These are phyloP conservation scores for Oenanthe sinensis DNA, from an alignment of 129 eudicot genomes.

Conservation along the genomic window DNA sequence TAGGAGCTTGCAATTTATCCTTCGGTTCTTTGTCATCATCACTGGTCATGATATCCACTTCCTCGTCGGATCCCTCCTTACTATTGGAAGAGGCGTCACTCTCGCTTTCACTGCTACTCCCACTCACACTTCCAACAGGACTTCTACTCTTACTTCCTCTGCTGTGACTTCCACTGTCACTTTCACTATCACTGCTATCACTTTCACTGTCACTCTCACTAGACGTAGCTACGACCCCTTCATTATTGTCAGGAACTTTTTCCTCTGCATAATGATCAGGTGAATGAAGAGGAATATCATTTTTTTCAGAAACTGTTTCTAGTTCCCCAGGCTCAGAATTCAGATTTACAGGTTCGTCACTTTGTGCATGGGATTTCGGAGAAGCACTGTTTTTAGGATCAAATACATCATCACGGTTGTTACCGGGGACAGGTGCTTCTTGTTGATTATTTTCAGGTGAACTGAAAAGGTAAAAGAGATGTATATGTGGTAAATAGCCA, in stretches of 20 bases:
- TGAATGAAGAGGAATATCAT: slow-evolving; percentile 38
- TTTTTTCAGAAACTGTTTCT: slow-evolving; percentile 24
- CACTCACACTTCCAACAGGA: slow-evolving; percentile 63
- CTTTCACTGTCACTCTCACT: slow-evolving; percentile 75
- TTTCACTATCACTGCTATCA: slow-evolving; percentile 59
- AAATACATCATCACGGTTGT: slow-evolving; percentile 26
- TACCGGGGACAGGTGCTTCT: slow-evolving; percentile 21
- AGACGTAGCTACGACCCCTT: slow-evolving; percentile 48
- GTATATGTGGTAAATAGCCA: slow-evolving; percentile 1
- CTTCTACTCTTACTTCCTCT: slow-evolving; percentile 36
- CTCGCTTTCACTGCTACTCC: slow-evolving; percentile 86
- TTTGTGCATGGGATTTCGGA: slow-evolving; percentile 26
- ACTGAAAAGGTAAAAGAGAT: slow-evolving; percentile 28
- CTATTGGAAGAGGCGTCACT: slow-evolving; percentile 88
- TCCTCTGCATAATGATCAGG: slow-evolving; percentile 48
- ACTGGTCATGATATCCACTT: slow-evolving; percentile 81
- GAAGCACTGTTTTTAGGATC: slow-evolving; percentile 25
- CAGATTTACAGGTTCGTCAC: slow-evolving; percentile 33
- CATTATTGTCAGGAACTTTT: slow-evolving; percentile 41
- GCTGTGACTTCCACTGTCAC: slow-evolving; percentile 58
- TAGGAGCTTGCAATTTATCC: slow-evolving; percentile 23
- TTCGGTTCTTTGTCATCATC: slow-evolving; percentile 78
- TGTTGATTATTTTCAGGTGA: slow-evolving; percentile 54
- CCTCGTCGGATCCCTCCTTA: slow-evolving; percentile 89
- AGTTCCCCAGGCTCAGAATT: slow-evolving; percentile 36